Conservation (phyloP, 345 rosid genomes). For the Eucalyptus sideroxylon region DNA sequence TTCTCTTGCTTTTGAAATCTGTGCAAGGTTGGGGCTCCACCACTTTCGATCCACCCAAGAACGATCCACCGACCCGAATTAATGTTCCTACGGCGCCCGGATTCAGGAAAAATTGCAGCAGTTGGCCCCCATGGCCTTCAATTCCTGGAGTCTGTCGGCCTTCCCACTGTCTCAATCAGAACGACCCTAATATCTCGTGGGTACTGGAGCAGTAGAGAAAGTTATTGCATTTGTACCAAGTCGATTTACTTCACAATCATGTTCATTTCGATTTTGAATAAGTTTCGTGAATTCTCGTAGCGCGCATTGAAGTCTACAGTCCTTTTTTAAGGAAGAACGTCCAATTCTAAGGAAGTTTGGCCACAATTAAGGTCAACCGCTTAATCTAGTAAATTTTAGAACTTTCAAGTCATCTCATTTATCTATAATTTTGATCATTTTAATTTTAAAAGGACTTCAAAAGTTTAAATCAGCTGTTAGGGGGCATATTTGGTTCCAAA, state of each 20-base stretch:
- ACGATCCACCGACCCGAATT: neutral
- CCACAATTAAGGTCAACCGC: neutral
- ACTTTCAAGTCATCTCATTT: neutral
- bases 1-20: neutral
- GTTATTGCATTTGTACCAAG: neutral
- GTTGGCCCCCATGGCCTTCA: neutral
- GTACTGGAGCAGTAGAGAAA: neutral
- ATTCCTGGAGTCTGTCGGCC: neutral
- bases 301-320: neutral
- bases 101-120: neutral
- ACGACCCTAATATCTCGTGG: neutral
- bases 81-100: neutral
- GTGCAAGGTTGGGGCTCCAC: neutral
- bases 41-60: neutral
- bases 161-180: neutral
- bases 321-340: neutral
- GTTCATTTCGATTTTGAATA: neutral
- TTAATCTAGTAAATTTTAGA: neutral
- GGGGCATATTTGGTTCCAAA: neutral
- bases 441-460: neutral
- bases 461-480: neutral
- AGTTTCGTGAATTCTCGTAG: neutral
- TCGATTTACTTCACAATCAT: neutral
- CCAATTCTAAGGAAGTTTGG: neutral
- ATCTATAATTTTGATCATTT: neutral